A percentile compares a stretch with the other conserved stretches of the same genome.
Conservation (phyloP, 805 yeast species). For the Zygoascus tannicola region DNA sequence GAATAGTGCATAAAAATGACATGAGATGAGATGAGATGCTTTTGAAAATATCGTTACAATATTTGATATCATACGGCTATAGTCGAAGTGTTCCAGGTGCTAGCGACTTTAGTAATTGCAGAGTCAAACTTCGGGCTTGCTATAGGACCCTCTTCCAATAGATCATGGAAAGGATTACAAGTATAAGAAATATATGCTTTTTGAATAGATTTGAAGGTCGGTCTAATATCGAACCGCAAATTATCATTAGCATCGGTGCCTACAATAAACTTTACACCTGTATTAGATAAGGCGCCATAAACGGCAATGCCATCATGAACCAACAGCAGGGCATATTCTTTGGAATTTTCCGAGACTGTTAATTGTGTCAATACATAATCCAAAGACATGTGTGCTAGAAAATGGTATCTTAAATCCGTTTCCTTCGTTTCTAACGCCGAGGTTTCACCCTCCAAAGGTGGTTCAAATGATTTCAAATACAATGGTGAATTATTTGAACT, state of each 20-base stretch:
- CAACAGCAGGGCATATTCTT: slow-evolving; percentile 20
- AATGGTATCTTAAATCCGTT: slow-evolving; percentile 22
- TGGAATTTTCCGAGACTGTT: slow-evolving; percentile 12
- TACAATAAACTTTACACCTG: slow-evolving; percentile 25
- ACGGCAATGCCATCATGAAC: slow-evolving; percentile 31
- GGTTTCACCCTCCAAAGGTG: slow-evolving; percentile 1
- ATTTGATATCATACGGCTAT: neutral
- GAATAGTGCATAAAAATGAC: too few relatives aligned
- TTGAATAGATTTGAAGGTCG: slow-evolving; percentile 20
- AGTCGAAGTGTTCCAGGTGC: slow-evolving; percentile 14
- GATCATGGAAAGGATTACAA: slow-evolving; percentile 27
- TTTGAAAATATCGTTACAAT: neutral
- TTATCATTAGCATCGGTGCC: slow-evolving; percentile 25
- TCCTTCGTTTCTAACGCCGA: slow-evolving; percentile 5
- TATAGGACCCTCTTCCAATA: slow-evolving; percentile 13
- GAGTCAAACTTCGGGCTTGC: slow-evolving; percentile 23
- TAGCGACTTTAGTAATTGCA: slow-evolving; percentile 16
- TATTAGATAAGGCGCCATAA: slow-evolving; percentile 28
- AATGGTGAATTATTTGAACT: slow-evolving; percentile 18
- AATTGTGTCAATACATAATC: slow-evolving; percentile 25
- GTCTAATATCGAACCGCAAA: slow-evolving; percentile 13
- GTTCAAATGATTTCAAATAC: slow-evolving; percentile 15
- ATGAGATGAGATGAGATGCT: too few relatives aligned
- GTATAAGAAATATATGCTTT: slow-evolving; percentile 24
- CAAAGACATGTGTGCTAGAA: slow-evolving; percentile 30